These are phyloP conservation scores for Leccinellum albellum DNA, from an alignment of 768 basidiomycete genomes.

Conservation along the genomic window DNA sequence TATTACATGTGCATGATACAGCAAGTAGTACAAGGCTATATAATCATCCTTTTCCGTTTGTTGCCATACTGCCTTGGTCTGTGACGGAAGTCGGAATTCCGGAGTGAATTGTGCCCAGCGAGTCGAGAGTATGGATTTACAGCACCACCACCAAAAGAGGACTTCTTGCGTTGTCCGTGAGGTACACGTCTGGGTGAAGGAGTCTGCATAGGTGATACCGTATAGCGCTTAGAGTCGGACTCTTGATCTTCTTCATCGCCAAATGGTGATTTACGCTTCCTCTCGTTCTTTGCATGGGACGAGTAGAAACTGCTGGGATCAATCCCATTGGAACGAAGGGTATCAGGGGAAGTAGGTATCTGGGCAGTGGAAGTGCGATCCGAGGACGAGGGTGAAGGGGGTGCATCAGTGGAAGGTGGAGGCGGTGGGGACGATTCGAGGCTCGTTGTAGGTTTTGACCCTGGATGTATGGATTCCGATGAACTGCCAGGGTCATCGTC, in stretches of 20 bases:
- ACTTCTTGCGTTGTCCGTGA: conserved; percentile 23
- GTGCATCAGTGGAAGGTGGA: conserved; percentile 33
- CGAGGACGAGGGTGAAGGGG: conserved; percentile 28
- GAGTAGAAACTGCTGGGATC: conserved; percentile 40
- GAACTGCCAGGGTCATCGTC: conserved; percentile 34
- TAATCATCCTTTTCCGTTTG: conserved; percentile 34
- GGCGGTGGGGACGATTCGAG: conserved; percentile 29
- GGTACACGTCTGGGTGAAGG: conserved; percentile 22
- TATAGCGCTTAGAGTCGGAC: conserved; percentile 18
- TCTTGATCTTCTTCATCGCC: conserved; percentile 29
- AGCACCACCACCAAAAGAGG: conserved; percentile 30
- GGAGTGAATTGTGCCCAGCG: conserved; percentile 34
- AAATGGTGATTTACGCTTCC: conserved; percentile 40
- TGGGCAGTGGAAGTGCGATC: conserved; percentile 22
- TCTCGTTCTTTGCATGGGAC: conserved; percentile 22
- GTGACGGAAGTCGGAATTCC: conserved; percentile 21
- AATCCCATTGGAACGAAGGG: conserved; percentile 24
- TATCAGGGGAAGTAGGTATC: conserved; percentile 20
- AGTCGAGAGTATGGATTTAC: conserved; percentile 36
- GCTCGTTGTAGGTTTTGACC: conserved; percentile 18
- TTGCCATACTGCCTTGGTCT: conserved; percentile 29
- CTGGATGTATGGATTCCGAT: conserved; percentile 14
- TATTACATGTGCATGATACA: conserved; percentile 7
- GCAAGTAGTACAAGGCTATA: conserved; percentile 27
- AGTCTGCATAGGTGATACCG: conserved; percentile 19